A percentile compares a stretch with the other conserved stretches of the same genome.
phyloP scores from a whole-genome alignment of 768 basidiomycete species.

The Coprinopsis cinerea region DNA sequence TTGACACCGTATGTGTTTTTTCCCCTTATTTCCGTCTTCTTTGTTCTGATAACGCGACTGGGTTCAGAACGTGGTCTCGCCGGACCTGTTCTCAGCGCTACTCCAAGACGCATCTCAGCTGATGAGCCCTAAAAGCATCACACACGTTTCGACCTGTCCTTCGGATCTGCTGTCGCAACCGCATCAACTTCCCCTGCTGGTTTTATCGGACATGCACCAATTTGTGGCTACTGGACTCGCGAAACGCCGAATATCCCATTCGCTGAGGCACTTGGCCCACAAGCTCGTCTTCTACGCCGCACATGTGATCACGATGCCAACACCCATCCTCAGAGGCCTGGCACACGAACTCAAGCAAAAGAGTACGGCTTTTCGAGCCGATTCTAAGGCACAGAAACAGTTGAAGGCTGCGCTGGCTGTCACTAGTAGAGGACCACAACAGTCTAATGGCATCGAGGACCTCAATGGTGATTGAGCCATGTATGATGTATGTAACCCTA shows the following conservation, averaged over 20 bases:
- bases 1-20: conserved; percentile 42
- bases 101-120: conserved; percentile 50
- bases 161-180: conserved; percentile 30
- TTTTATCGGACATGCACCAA: conserved; percentile 48
- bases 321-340: conserved; percentile 32
- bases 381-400: neutral
- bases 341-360: conserved; percentile 29
- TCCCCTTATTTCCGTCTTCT: too few relatives aligned
- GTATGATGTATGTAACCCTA: too few relatives aligned
- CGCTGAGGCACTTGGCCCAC: conserved; percentile 37
- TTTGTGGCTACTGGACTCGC: conserved; percentile 28
- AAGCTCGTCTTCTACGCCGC: conserved; percentile 72
- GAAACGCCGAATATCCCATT: conserved; percentile 1
- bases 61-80: conserved; percentile 29
- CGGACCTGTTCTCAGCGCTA: conserved; percentile 45
- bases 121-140: conserved; percentile 43
- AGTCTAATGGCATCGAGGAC: neutral
- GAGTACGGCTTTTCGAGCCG: neutral
- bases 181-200: conserved; percentile 35
- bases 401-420: neutral
- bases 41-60: conserved; percentile 4
- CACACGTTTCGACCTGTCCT: conserved; percentile 6
- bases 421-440: conserved; percentile 6
- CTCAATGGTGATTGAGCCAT: neutral
- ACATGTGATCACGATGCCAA: conserved; percentile 46